Conservation (phyloP, 176 grass and related monocot genomes). For the Oryza rufipogon region DNA sequence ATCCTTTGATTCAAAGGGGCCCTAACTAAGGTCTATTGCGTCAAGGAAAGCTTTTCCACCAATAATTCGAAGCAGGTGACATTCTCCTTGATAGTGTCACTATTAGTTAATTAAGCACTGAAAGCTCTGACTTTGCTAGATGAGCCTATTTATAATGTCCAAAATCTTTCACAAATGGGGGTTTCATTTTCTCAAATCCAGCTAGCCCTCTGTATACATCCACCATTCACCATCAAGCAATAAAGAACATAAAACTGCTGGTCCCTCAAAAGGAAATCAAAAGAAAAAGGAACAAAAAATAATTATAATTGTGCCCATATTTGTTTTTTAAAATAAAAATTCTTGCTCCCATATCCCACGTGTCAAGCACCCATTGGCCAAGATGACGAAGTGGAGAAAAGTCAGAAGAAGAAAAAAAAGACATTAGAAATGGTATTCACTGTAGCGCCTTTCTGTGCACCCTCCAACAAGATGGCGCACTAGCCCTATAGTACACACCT, state of each 20-base stretch:
- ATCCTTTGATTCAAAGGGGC: too few relatives aligned
- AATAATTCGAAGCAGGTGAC: not conserved
- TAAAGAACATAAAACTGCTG: not conserved
- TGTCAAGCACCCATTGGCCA: not conserved
- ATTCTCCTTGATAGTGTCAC: not conserved
- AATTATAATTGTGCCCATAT: not conserved
- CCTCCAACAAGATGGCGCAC: not conserved
- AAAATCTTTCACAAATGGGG: not conserved
- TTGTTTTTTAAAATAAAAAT: not conserved
- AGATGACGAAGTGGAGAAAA: not conserved
- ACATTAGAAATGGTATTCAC: not conserved
- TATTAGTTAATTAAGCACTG: not conserved
- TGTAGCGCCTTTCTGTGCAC: not conserved
- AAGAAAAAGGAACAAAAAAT: not conserved
- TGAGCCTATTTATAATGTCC: not conserved
- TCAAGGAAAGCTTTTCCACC: not conserved
- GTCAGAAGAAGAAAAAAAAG: not conserved
- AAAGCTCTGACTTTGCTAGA: not conserved
- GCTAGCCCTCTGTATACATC: not conserved
- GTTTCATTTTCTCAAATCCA: not conserved
- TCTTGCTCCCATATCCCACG: not conserved
- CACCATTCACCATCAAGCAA: not conserved
- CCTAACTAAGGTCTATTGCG: not conserved
- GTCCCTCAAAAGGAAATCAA: not conserved
- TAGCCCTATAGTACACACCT: not conserved